phyloP scores from a whole-genome alignment of 352 stramenopile genomes.

The Phytophthora sp. region DNA sequence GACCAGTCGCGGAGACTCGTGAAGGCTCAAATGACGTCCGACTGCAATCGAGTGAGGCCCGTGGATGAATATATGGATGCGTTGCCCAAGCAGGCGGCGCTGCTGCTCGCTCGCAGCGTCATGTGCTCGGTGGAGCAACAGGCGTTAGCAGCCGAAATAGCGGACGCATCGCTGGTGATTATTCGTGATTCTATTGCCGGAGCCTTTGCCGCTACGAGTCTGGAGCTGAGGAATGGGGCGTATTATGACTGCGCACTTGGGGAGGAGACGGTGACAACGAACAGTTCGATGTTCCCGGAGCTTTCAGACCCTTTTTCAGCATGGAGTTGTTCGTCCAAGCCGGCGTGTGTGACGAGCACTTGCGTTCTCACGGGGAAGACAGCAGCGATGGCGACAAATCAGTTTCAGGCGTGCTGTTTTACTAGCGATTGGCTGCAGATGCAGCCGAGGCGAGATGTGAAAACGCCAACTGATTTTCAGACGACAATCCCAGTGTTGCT shows the following conservation, averaged over 20 bases:
- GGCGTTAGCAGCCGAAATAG: conserved; percentile 41
- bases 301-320: conserved; percentile 23
- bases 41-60: conserved; percentile 24
- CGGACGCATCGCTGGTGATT: conserved; percentile 47
- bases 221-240: conserved; percentile 15
- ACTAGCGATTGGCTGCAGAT: conserved; percentile 52
- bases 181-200: conserved; percentile 57
- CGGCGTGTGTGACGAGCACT: conserved; percentile 39
- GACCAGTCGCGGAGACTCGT: conserved; percentile 27
- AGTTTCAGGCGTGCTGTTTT: conserved; percentile 63
- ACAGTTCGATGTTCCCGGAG: conserved; percentile 47
- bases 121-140: conserved; percentile 61
- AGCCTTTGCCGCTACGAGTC: conserved; percentile 34
- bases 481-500: conserved; percentile 49
- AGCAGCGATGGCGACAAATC: neutral
- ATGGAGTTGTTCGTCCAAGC: conserved; percentile 35
- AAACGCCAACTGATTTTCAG: neutral
- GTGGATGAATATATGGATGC: conserved; percentile 2
- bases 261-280: conserved; percentile 38
- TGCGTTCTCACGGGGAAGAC: conserved; percentile 46
- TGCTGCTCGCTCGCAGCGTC: conserved; percentile 56
- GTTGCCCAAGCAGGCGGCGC: conserved; percentile 21
- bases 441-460: conserved; percentile 10
- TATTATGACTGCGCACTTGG: conserved; percentile 64
- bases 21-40: conserved; percentile 15